phyloP scores from a whole-genome alignment of 2,329 filamentous ascomycete species.

The Alternaria arborescens region DNA sequence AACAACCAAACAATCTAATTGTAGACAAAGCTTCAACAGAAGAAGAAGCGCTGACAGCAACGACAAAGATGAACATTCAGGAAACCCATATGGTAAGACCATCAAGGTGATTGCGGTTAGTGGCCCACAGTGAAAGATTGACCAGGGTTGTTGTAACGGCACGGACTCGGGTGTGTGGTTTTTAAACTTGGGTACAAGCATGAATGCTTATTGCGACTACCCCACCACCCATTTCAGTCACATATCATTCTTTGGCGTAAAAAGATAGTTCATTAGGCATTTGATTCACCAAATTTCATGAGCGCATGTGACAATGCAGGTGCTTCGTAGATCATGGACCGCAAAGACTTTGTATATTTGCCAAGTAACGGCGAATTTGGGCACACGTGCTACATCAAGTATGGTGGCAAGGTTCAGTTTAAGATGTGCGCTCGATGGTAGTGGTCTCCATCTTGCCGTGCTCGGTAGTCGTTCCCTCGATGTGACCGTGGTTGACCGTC shows the following conservation, averaged over 20 bases:
- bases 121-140: too few relatives aligned
- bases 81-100: neutral
- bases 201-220: neutral
- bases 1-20: neutral
- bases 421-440: slow-evolving; percentile 30
- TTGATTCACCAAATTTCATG: neutral
- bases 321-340: neutral
- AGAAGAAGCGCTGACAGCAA: too few relatives aligned
- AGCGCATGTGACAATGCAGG: neutral
- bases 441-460: slow-evolving; percentile 4
- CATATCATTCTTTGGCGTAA: neutral
- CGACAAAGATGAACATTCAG: too few relatives aligned
- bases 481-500: slow-evolving; percentile 38
- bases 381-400: neutral
- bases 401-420: neutral
- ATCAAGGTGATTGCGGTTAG: neutral
- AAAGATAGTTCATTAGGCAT: neutral
- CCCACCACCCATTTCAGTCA: neutral
- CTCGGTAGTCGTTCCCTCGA: slow-evolving; percentile 10
- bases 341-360: neutral
- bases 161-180: too few relatives aligned
- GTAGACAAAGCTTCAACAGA: neutral
- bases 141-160: too few relatives aligned
- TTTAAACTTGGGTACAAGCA: neutral
- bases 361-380: neutral